Evolutionary conservation across 768 basidiomycete species (phyloP).

Genomic region (Kwoniella dendrophila): DNA sequence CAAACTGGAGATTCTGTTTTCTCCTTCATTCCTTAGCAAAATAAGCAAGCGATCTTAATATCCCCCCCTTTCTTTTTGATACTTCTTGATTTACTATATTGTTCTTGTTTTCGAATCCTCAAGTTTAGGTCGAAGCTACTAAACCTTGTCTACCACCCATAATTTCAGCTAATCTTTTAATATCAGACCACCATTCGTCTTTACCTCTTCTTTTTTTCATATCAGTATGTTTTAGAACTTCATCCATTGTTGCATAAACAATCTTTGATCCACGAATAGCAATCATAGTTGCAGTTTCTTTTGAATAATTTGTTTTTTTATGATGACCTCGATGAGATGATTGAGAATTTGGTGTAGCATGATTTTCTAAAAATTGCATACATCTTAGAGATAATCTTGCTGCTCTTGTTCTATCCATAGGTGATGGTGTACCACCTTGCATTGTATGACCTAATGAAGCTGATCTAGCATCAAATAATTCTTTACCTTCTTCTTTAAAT

Average conservation of each 20-base stretch:
- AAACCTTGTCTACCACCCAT: slow-evolving; percentile 60
- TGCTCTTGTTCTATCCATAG: slow-evolving; percentile 87
- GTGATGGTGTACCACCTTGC: slow-evolving; percentile 94
- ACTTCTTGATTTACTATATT: background rate
- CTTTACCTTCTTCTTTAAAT: slow-evolving; percentile 89
- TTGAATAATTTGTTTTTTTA: slow-evolving; percentile 29
- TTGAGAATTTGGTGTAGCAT: slow-evolving; percentile 65
- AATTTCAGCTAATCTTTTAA: slow-evolving; percentile 72
- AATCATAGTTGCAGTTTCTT: slow-evolving; percentile 72
- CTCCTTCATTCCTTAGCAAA: no score
- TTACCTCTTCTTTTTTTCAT: slow-evolving; percentile 85
- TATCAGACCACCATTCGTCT: slow-evolving; percentile 72
- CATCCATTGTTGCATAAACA: slow-evolving; percentile 78
- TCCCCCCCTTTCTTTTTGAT: no score
- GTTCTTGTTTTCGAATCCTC: background rate
- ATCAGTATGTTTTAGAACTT: slow-evolving; percentile 84
- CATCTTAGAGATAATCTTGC: slow-evolving; percentile 86
- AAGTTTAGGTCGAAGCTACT: slow-evolving; percentile 16
- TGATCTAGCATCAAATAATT: slow-evolving; percentile 87
- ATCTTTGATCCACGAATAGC: slow-evolving; percentile 82
- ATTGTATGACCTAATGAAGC: slow-evolving; percentile 97
- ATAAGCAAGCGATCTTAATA: no score
- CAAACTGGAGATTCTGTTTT: no score
- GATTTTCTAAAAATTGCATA: slow-evolving; percentile 89
- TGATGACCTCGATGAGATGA: slow-evolving; percentile 57